phyloP scores from a whole-genome alignment of 257 asterid genomes.

The Lycium ferocissimum region DNA sequence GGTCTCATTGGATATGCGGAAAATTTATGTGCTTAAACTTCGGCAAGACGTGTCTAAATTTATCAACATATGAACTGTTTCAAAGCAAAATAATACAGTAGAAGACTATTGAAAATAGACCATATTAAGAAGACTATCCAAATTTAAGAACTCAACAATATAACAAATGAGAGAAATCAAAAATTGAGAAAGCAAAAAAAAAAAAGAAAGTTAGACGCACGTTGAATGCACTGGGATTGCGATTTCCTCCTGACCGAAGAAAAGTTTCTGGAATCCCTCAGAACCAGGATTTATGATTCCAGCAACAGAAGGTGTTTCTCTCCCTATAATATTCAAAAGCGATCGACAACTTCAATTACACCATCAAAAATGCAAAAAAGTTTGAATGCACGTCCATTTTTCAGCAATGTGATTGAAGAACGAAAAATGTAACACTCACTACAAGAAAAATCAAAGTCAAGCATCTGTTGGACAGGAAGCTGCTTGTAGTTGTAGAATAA shows the following conservation, averaged over 20 bases:
- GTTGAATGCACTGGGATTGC: conserved; percentile 94
- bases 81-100: too few relatives aligned
- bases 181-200: background rate
- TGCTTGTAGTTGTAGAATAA: conserved; percentile 83
- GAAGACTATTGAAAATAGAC: too few relatives aligned
- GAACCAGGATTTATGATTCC: conserved; percentile 98
- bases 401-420: background rate
- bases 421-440: conserved; percentile 47
- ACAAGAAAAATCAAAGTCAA: conserved; percentile 94
- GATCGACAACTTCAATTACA: too few relatives aligned
- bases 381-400: background rate
- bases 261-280: conserved; percentile 95
- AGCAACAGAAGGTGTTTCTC: conserved; percentile 98
- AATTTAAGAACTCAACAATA: background rate
- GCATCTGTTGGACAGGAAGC: conserved; percentile 96
- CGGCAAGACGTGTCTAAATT: too few relatives aligned
- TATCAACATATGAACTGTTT: too few relatives aligned
- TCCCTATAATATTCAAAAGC: conserved; percentile 54
- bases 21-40: too few relatives aligned
- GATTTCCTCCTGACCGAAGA: conserved; percentile 95
- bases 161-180: background rate
- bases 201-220: conserved; percentile 45
- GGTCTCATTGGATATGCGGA: background rate
- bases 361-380: conserved; percentile 18
- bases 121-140: background rate